Evolutionary conservation across 2,329 filamentous ascomycete species (phyloP), one percentile per base, ranked within the genome.

Genomic region (Neopestalotiopsis sp.): DNA sequence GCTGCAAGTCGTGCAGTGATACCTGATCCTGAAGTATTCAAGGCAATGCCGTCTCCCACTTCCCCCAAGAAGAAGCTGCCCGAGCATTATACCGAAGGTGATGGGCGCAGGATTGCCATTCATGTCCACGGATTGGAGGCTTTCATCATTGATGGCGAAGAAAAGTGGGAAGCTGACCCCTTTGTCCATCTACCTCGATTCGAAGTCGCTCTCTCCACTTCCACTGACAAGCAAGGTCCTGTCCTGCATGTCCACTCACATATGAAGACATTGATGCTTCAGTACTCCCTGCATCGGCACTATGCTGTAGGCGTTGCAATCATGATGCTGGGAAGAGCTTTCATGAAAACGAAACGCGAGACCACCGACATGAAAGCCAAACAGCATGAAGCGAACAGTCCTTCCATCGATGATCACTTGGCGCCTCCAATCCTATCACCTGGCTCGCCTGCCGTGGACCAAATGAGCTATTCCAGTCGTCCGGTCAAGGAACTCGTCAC

Each of bases 281-380:
- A 97, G 65, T 98, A 98, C 77, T 99, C 97, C 0, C 87, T 99
- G 0, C 97, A 97, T 79, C 91, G 95, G 3, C 95, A 97, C 77
- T 99, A 98, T 77, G 92, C 95, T 0, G 87, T 97, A 32, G 93
- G 94, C 1, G 90, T 98, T 70, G 96, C 95, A 9, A 83, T 88
- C 30, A 91, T 90, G 77, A 93, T 97, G 2, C 79, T 99, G 30
- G 87, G 87, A 67, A 90, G 90, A 75, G 91, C 92, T 0, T 93
- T 95, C 71, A 80, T 89, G 78, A 85, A 82, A 69, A 86, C 87
- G 1, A 81, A 82, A 49, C 81, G 79, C 32, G 85, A 87, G 69
- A 69, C 77, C 65, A 58, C 79, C 71, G 73, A 80, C 77, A 74
- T 78, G 75, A 73, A 74, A n/a, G 72, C 74, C 65, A 71, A 74